Percentiles rank a stretch among this genome's conserved stretches.
phyloP scores from a whole-genome alignment of 2,329 filamentous ascomycete genomes.

The Aureobasidium sp. region DNA sequence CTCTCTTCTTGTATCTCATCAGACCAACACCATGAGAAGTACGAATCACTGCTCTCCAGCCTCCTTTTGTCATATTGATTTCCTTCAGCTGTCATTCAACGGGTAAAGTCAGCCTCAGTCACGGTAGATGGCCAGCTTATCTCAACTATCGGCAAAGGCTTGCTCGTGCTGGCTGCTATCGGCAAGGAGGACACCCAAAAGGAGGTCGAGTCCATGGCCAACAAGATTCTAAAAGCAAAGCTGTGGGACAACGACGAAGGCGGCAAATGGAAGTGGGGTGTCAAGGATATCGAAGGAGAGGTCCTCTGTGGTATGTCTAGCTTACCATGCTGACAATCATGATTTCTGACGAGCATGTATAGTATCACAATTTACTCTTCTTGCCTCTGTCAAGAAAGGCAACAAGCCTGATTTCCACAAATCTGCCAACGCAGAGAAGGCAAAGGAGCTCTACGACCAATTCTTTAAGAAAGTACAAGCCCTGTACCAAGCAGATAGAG shows the following conservation, averaged over 20 bases:
- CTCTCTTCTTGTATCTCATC: neutral
- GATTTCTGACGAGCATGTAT: constrained; percentile 6
- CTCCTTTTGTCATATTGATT: constrained; percentile 18
- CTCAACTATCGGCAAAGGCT: constrained; percentile 80
- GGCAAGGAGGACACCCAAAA: constrained; percentile 84
- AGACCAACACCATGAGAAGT: constrained; percentile 32
- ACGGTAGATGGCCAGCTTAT: constrained; percentile 85
- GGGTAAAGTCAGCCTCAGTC: constrained; percentile 90
- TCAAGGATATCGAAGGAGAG: constrained; percentile 82
- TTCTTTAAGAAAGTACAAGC: constrained; percentile 71
- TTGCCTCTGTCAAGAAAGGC: constrained; percentile 90
- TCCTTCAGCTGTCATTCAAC: constrained; percentile 71
- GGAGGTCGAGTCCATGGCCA: constrained; percentile 73
- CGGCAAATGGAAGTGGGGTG: constrained; percentile 80
- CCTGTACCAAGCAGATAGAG: constrained; percentile 61
- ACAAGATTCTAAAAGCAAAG: constrained; percentile 81
- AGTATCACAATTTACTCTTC: constrained; percentile 96
- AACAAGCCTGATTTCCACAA: constrained; percentile 93
- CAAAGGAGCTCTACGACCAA: constrained; percentile 70
- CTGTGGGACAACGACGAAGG: constrained; percentile 80
- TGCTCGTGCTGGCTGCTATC: constrained; percentile 86
- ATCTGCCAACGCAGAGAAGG: constrained; percentile 68
- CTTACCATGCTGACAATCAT: neutral
- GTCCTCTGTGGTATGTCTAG: constrained; percentile 74
- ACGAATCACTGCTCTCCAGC: constrained; percentile 11